These are phyloP conservation scores for Rhododendron griersonianum DNA, from an alignment of 148 eudicot species.

Conservation along the genomic window DNA sequence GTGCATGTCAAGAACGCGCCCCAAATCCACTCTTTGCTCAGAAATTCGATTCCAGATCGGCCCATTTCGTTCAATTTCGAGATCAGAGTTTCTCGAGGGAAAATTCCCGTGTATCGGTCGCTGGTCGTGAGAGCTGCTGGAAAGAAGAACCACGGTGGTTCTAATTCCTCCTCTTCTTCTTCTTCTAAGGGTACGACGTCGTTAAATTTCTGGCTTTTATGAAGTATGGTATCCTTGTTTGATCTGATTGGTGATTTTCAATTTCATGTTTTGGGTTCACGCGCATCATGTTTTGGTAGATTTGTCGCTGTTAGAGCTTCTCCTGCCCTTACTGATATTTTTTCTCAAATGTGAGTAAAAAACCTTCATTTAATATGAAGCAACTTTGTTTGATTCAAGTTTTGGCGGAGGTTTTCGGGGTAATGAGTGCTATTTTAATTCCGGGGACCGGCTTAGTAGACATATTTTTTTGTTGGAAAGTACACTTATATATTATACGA, in stretches of 20 bases:
- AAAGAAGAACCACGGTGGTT: conserved; percentile 52
- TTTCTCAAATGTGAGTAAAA: too few relatives aligned
- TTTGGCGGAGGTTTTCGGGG: too few relatives aligned
- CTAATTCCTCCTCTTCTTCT: conserved; percentile 40
- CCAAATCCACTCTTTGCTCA: conserved; percentile 29
- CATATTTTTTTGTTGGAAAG: too few relatives aligned
- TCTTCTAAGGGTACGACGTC: conserved; percentile 41
- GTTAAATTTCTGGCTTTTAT: too few relatives aligned
- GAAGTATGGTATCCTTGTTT: neutral
- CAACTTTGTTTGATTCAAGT: too few relatives aligned
- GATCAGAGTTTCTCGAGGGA: conserved; percentile 31
- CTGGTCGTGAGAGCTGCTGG: conserved; percentile 45
- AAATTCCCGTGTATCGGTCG: conserved; percentile 20
- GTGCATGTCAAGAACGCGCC: conserved; percentile 50
- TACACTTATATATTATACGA: too few relatives aligned
- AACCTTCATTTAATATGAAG: too few relatives aligned
- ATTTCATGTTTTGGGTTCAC: neutral
- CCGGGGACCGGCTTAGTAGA: too few relatives aligned
- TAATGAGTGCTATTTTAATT: too few relatives aligned
- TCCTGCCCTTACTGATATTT: neutral
- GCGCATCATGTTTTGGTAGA: neutral
- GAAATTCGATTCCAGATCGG: conserved; percentile 29
- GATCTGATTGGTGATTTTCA: neutral
- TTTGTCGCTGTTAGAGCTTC: neutral
- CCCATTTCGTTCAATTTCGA: conserved; percentile 34